Percentiles rank a stretch among this genome's conserved stretches.
Conservation (phyloP, 176 grass and related monocot genomes). For the Carex myosuroides region DNA sequence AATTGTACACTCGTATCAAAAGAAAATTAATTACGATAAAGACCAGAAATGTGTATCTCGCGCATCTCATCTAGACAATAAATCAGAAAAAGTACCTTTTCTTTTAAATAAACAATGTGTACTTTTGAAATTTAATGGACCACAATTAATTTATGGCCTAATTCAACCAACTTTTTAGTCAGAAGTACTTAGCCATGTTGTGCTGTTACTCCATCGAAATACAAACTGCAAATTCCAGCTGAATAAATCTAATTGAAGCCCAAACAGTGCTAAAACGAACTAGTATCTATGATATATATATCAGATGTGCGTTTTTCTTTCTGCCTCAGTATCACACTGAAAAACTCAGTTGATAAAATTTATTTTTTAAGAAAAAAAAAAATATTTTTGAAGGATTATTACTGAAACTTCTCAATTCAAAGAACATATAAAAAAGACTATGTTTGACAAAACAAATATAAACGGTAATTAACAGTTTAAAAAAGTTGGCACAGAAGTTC, state of each 20-base stretch:
- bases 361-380: background rate
- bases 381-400: background rate
- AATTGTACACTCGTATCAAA: background rate
- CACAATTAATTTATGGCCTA: background rate
- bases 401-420: background rate
- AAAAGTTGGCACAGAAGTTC: background rate
- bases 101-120: background rate
- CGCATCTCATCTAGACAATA: background rate
- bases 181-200: background rate
- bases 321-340: no score
- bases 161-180: background rate
- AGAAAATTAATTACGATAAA: background rate
- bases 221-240: background rate
- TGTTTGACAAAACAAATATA: background rate
- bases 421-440: background rate
- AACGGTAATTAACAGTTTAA: background rate
- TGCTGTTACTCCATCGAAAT: background rate
- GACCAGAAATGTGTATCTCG: background rate
- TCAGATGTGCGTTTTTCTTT: no score
- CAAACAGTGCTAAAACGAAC: no score
- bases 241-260: background rate
- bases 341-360: no score
- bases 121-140: background rate
- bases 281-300: no score
- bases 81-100: background rate